These are phyloP conservation scores for Gryganskiella cystojenkinii DNA, from an alignment of 192 early-diverging fungal species.

Conservation along the genomic window DNA sequence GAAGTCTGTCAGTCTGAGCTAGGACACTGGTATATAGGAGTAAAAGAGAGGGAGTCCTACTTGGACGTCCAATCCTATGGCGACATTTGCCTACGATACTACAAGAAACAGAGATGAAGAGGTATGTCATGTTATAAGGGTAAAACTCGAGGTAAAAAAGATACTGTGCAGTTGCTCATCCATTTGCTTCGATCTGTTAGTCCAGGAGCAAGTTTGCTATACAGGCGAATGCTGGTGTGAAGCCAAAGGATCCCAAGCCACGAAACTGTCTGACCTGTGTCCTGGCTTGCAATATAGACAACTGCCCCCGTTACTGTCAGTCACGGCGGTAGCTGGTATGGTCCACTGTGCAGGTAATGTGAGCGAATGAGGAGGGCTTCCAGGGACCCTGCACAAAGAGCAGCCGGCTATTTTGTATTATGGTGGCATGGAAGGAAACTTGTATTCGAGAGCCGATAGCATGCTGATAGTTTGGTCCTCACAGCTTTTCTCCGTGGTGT, in stretches of 20 bases:
- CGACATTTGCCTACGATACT: background rate
- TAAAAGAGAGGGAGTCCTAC: background rate
- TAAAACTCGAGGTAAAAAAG: background rate
- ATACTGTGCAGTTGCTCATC: background rate
- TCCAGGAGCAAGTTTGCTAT: background rate
- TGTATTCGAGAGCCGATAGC: background rate
- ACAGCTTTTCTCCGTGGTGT: slow-evolving; percentile 2
- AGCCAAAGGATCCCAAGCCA: slow-evolving; percentile 1
- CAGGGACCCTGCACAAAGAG: background rate
- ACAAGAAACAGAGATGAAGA: background rate
- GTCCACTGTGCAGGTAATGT: background rate
- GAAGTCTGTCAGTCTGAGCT: slow-evolving; percentile 1
- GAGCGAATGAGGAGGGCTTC: background rate
- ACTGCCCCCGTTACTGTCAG: background rate
- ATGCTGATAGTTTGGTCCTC: slow-evolving; percentile 4
- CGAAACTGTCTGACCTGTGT: background rate
- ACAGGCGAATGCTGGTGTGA: background rate
- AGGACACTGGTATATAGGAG: slow-evolving; percentile 8
- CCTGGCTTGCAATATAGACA: background rate
- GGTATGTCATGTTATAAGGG: background rate
- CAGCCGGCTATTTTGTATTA: background rate
- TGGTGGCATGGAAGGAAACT: background rate
- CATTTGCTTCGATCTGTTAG: background rate
- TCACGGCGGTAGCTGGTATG: slow-evolving; percentile 2
- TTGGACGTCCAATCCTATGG: slow-evolving; percentile 1